Base-by-base conservation (phyloP, 768 basidiomycete species). In the Fomitopsis pulvina region DNA sequence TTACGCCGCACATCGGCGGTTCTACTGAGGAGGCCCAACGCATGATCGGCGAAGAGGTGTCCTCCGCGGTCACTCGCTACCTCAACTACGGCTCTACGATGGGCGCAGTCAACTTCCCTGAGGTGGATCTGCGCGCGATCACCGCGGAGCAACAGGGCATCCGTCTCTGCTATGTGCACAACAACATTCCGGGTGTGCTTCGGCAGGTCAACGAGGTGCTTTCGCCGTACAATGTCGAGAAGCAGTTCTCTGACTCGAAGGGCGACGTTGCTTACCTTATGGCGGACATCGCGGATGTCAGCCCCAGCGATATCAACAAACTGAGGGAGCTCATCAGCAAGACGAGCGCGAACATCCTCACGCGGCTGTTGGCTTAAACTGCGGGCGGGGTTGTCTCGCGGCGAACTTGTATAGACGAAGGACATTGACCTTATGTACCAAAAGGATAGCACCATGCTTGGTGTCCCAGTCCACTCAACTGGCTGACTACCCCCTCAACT, bases 21-120 rank as follows among this genome's bases (percentile, higher is more conserved):
- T 98, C 95, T 26, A 99, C 96, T 16, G 96, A 99, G 66, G 96
- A 99, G 66, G 96, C 96, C 4, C 96, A 99, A 68, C 79, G 83
- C 47, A 91, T 94, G 82, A 98, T 99, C 52, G 96, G 96, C 12
- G 85, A 91, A 51, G 96, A 99, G 67, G 96, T 99, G 42, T 80
- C 91, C 4, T 76, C 79, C 28, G 83, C 93, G 2, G 72, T 99
- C 38, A 74, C 78, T 21, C 85, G 93, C 48, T 99, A 97, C 70
- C 82, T 98, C 66, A 87, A 85, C 68, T 92, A 85, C 63, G 96
- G 96, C 45, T 85, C 92, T 22, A 89, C 91, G 2, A 53, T 92
- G 49, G 92, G 93, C 41, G 85, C 92, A 2, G 96, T 98, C 75
- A 98, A 98, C 74, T 97, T 99, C 82, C 95, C 96, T 43, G 95